Evolutionary conservation across 441 rosid genomes (phyloP).

Genomic region (Arabidopsis lyrata): DNA sequence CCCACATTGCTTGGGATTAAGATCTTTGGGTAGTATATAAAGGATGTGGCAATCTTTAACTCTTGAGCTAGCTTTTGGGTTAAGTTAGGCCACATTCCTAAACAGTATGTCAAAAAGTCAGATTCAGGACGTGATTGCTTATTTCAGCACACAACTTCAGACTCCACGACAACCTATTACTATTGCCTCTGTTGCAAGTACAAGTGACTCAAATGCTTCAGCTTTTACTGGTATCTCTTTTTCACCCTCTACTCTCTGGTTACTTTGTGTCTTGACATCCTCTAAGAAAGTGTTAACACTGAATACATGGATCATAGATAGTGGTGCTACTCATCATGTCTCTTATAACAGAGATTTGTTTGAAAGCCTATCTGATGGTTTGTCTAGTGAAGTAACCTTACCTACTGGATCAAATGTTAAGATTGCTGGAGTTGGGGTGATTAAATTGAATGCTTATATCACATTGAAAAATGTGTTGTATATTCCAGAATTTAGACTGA

Average conservation of each 20-base stretch:
- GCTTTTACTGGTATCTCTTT: not conserved
- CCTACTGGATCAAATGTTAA: not conserved
- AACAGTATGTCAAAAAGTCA: not conserved
- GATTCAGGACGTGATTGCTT: not conserved
- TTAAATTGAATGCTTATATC: fast-evolving
- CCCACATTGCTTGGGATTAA: no score
- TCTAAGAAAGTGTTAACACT: no score
- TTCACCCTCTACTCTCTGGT: not conserved
- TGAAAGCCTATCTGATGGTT: not conserved
- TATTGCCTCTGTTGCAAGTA: not conserved
- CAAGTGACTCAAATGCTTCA: not conserved
- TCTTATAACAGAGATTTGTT: not conserved
- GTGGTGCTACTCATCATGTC: conserved; percentile 5
- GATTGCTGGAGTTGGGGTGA: not conserved
- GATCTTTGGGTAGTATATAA: no score
- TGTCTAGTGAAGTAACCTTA: not conserved
- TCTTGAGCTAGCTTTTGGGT: not conserved
- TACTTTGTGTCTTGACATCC: not conserved
- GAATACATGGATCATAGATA: not conserved
- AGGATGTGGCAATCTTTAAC: not conserved
- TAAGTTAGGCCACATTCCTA: no score
- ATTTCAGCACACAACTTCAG: not conserved
- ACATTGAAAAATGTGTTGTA: not conserved
- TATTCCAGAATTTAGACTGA: not conserved
- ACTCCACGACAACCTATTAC: not conserved